Percentiles rank a stretch among this genome's conserved stretches.
These are phyloP conservation scores for Spathaspora boniae DNA, from an alignment of 805 yeast species.

Conservation along the genomic window DNA sequence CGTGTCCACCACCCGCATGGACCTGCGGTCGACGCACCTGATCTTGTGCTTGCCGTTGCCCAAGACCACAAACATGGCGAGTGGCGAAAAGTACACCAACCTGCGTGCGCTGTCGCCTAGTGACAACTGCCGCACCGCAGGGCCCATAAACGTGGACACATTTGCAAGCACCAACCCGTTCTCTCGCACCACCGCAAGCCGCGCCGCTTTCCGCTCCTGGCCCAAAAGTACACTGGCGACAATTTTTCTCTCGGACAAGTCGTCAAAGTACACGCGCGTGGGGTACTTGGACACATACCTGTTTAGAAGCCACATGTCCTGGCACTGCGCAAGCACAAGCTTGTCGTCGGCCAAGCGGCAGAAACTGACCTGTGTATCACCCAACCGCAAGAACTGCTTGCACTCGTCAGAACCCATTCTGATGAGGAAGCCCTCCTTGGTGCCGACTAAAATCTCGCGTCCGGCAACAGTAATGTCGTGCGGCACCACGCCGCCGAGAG, in stretches of 20 bases:
- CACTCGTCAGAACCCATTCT: slow-evolving; percentile 13
- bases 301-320: slow-evolving; percentile 32
- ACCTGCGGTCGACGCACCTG: slow-evolving; percentile 32
- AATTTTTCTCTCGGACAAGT: slow-evolving; percentile 28
- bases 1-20: slow-evolving; percentile 20
- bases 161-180: slow-evolving; percentile 33
- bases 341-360: slow-evolving; percentile 14
- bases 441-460: slow-evolving; percentile 22
- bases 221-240: slow-evolving; percentile 7
- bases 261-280: slow-evolving; percentile 30
- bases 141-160: slow-evolving; percentile 20
- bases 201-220: slow-evolving; percentile 1
- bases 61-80: slow-evolving; percentile 26
- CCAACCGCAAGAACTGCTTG: slow-evolving; percentile 19
- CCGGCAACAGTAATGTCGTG: slow-evolving; percentile 13
- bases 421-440: slow-evolving; percentile 29
- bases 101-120: slow-evolving; percentile 33
- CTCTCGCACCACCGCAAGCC: slow-evolving; percentile 21
- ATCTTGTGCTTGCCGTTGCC: slow-evolving; percentile 29
- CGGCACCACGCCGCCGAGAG: slow-evolving; percentile 16
- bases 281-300: slow-evolving; percentile 25
- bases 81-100: slow-evolving; percentile 25
- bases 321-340: slow-evolving; percentile 21
- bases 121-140: slow-evolving; percentile 26
- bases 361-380: slow-evolving; percentile 25